Evolutionary conservation across 2,329 filamentous ascomycete genomes (phyloP), one percentile per base, ranked within the genome.

Genomic region (Tolypocladium capitatum): DNA sequence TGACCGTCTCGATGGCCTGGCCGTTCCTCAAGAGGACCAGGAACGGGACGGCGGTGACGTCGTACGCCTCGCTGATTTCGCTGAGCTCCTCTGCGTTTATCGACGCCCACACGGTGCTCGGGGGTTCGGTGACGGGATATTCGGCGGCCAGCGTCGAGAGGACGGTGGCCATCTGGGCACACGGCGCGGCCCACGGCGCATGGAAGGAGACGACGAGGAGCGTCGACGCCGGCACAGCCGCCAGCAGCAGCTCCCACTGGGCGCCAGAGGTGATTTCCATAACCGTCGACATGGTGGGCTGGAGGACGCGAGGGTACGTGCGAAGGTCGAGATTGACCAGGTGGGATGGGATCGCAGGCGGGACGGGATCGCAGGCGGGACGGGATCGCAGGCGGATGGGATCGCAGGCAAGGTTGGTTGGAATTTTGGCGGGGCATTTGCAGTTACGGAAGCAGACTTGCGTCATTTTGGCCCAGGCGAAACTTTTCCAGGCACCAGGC

Each of bases 121-220:
- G 74, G 38, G 84, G 81, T 53, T 75, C 70, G 54, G 78, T 74
- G 58, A 78, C 74, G 52, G 87, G 80, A 69, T 94, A 95, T 64
- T 90, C 88, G 60, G 81, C 80, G 54, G 91, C 90, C 55, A 98
- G 85, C 21, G 88, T 84, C 61, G 79, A 75, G 54, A 98, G 80
- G 57, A 97, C 85, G 45, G 82, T 85, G 56, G 79, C 80, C 90
- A 97, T 97, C 69, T 96, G 89, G 53, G 86, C 82, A 73, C 92
- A 97, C 42, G 92, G 92, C 50, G 89, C 89, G 30, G 92, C 92
- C 92, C 92, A 98, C 55, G 90, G 86, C 20, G 92, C 89, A 66
- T 97, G 86, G 74, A 98, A 98, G 64, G 90, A 96, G 62, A 94
- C 80, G 60, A 96, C 75, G 53, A 91, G 75, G 51, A 96, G 79